A percentile compares a stretch with the other conserved stretches of the same genome.
Conservation (phyloP, 176 grass and related monocot species). For the Hordeum vulgare region MorexV3_pseudomolecules_assembly NC_058519.1:518887813-518888312, state of each 20-base stretch:
- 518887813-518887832: too few relatives aligned
- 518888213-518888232: conserved; percentile 27
- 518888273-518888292: conserved; percentile 44
- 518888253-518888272: conserved; percentile 50
- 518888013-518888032: conserved; percentile 28
- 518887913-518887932: not conserved
- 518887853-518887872: too few relatives aligned
- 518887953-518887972: not conserved
- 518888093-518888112: conserved; percentile 25
- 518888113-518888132: not conserved
- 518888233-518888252: conserved; percentile 31
- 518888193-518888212: conserved; percentile 49
- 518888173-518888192: conserved; percentile 55
- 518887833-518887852: too few relatives aligned
- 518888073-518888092: not conserved
- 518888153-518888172: conserved; percentile 11
- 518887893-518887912: too few relatives aligned
- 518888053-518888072: not conserved
- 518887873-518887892: too few relatives aligned
- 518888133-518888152: too few relatives aligned
- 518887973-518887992: not conserved
- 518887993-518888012: not conserved
- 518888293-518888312: conserved; percentile 29
- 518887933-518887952: not conserved
- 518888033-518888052: not conserved